These are phyloP conservation scores for Candida boleticola DNA, from an alignment of 805 yeast genomes.

Conservation along the genomic window DNA sequence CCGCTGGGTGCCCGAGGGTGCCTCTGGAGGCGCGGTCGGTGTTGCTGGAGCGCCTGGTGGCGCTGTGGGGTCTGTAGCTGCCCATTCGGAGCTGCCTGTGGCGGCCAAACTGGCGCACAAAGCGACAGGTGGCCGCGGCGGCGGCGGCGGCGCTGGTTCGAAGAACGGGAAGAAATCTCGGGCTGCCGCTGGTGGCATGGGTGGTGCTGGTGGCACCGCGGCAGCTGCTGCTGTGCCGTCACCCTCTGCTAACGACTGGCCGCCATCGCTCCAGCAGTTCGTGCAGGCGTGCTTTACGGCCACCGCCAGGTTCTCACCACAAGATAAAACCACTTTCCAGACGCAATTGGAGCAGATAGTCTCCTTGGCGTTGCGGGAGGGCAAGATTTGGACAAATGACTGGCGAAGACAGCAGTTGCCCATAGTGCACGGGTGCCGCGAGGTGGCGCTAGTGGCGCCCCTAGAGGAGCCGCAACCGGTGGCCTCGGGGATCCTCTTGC, in stretches of 20 bases:
- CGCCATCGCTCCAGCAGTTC: conserved; percentile 50
- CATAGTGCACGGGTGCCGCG: conserved; percentile 20
- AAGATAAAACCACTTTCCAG: conserved; percentile 40
- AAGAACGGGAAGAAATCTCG: not conserved
- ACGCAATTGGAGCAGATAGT: conserved; percentile 49
- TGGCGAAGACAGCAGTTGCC: conserved; percentile 58
- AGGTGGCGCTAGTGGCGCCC: conserved; percentile 2
- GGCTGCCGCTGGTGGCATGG: conserved; percentile 7
- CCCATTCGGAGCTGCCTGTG: too few relatives aligned
- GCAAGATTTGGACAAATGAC: conserved; percentile 46
- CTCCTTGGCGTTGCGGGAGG: conserved; percentile 44
- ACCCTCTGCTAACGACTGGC: conserved; percentile 39
- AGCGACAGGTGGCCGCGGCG: not conserved
- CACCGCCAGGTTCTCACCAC: conserved; percentile 32
- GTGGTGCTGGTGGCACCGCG: not conserved
- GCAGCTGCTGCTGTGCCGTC: too few relatives aligned
- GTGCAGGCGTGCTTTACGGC: conserved; percentile 46
- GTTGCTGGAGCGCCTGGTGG: too few relatives aligned
- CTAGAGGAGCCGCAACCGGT: too few relatives aligned
- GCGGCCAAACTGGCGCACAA: too few relatives aligned
- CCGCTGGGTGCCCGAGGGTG: too few relatives aligned
- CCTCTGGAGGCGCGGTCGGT: too few relatives aligned
- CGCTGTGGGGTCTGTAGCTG: too few relatives aligned
- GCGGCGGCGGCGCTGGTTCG: not conserved
- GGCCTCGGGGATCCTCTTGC: not conserved